phyloP scores from a whole-genome alignment of 1,284 basidiomycete genomes.

The Cryptococcus maquisensis region DNA sequence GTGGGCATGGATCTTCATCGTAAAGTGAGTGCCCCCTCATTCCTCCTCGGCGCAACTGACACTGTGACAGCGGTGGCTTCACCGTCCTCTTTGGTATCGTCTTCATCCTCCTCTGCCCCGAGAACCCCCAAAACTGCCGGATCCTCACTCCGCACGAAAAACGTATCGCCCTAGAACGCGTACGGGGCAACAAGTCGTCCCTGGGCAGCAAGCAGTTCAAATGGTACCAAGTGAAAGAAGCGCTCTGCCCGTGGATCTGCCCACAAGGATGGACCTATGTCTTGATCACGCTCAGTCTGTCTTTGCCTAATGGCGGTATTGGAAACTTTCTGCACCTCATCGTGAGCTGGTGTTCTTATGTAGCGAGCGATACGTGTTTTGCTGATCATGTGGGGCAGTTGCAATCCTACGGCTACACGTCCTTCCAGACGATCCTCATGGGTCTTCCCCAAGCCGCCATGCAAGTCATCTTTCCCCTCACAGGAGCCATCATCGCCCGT shows the following conservation, averaged over 20 bases:
- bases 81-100: conserved; percentile 31
- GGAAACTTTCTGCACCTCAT: conserved; percentile 21
- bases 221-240: conserved; percentile 37
- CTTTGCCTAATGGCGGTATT: conserved; percentile 32
- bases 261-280: conserved; percentile 18
- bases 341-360: conserved; percentile 6
- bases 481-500: conserved; percentile 27
- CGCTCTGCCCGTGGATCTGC: conserved; percentile 30
- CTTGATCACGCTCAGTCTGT: conserved; percentile 20
- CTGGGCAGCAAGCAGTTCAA: conserved; percentile 34
- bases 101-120: conserved; percentile 33
- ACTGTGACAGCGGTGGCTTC: conserved; percentile 19
- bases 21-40: conserved; percentile 20
- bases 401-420: conserved; percentile 34
- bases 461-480: conserved; percentile 33
- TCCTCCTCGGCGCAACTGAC: not conserved
- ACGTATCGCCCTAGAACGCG: conserved; percentile 31
- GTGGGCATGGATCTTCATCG: conserved; percentile 40
- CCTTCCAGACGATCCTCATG: conserved; percentile 35
- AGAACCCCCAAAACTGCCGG: conserved; percentile 26
- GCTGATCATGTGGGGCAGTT: conserved; percentile 10
- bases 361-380: not conserved
- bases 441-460: conserved; percentile 31
- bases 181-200: conserved; percentile 36
- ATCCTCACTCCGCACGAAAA: conserved; percentile 28